Conservation (phyloP, 768 basidiomycete genomes). For the Naganishia randhawae region DNA sequence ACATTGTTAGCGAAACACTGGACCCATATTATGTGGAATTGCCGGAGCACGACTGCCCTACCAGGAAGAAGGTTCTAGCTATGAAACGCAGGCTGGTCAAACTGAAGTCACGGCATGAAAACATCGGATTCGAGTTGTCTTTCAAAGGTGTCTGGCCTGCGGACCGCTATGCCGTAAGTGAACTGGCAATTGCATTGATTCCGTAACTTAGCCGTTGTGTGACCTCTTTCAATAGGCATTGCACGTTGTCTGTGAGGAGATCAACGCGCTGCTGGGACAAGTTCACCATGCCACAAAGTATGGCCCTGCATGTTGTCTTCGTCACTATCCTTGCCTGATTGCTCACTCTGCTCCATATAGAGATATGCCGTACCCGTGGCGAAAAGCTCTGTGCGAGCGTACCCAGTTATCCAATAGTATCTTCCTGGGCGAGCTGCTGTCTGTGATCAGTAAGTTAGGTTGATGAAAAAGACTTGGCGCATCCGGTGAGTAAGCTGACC, state of each 20-base stretch:
- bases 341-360: background rate
- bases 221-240: slow-evolving; percentile 30
- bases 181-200: background rate
- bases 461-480: background rate
- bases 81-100: slow-evolving; percentile 70
- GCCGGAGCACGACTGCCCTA: slow-evolving; percentile 55
- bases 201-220: background rate
- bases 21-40: slow-evolving; percentile 54
- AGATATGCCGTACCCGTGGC: slow-evolving; percentile 57
- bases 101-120: slow-evolving; percentile 46
- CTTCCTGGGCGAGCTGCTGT: slow-evolving; percentile 79
- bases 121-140: slow-evolving; percentile 59
- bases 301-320: background rate
- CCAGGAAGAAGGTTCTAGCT: slow-evolving; percentile 66
- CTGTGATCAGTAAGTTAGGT: slow-evolving; percentile 65
- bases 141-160: slow-evolving; percentile 74
- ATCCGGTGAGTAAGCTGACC: background rate
- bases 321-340: slow-evolving; percentile 62
- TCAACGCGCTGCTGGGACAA: slow-evolving; percentile 67
- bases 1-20: slow-evolving; percentile 69
- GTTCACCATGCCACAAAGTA: slow-evolving; percentile 62
- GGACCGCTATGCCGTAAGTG: slow-evolving; percentile 67
- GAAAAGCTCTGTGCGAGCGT: slow-evolving; percentile 67
- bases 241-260: slow-evolving; percentile 56
- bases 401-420: slow-evolving; percentile 71